Conservation (phyloP, 805 yeast species). For the Metschnikowia rubicola region DNA sequence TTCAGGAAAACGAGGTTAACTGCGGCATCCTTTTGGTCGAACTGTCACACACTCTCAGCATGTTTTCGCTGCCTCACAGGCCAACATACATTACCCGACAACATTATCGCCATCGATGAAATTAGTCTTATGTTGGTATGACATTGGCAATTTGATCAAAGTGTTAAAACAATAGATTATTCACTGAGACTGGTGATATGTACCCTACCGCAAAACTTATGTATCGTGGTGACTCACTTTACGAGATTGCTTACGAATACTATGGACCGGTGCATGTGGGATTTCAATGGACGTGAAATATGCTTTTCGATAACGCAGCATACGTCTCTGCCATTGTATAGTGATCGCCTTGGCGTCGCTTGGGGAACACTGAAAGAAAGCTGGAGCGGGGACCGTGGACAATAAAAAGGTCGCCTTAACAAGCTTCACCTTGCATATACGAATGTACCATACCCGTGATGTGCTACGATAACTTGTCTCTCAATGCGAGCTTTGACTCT, state of each 20-base stretch:
- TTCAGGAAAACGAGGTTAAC: too few species aligned
- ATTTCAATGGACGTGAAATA: slow-evolving; percentile 48
- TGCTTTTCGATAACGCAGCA: slow-evolving; percentile 52
- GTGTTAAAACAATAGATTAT: slow-evolving; percentile 27
- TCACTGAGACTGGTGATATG: slow-evolving; percentile 31
- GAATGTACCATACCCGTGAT: slow-evolving; percentile 47
- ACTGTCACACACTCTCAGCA: too few species aligned
- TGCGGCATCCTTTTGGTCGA: too few species aligned
- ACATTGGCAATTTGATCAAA: too few species aligned
- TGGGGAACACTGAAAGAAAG: slow-evolving; percentile 16
- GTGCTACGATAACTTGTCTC: slow-evolving; percentile 28
- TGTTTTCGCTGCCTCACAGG: too few species aligned
- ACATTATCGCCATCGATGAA: too few species aligned
- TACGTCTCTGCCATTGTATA: slow-evolving; percentile 47
- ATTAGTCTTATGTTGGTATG: too few species aligned
- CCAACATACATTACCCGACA: too few species aligned
- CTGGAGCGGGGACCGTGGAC: slow-evolving; percentile 6
- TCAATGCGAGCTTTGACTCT: slow-evolving; percentile 20
- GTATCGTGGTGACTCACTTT: slow-evolving; percentile 40
- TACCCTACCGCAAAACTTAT: slow-evolving; percentile 44
- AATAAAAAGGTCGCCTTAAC: slow-evolving; percentile 42
- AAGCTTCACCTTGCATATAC: slow-evolving; percentile 35
- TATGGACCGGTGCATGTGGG: slow-evolving; percentile 48
- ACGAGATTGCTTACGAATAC: slow-evolving; percentile 42
- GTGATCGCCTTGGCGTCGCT: slow-evolving; percentile 33